Conservation (phyloP, 192 early-diverging fungal genomes). For the Linnemannia exigua region DNA sequence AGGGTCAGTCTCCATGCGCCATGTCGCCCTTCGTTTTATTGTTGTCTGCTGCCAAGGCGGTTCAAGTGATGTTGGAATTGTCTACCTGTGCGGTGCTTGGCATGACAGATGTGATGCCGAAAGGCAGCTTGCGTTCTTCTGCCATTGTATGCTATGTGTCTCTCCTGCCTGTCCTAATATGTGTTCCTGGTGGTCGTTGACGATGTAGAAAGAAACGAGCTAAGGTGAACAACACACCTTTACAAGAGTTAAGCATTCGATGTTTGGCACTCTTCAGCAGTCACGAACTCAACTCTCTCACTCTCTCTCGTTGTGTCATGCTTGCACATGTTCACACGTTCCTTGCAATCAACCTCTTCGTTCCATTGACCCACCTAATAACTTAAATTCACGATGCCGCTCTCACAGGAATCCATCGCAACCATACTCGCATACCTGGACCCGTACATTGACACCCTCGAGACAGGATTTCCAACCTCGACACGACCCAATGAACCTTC, state of each 20-base stretch:
- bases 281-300: too few relatives aligned
- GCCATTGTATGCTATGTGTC: constrained; percentile 19
- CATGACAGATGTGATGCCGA: constrained; percentile 55
- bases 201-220: background rate
- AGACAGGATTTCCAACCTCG: constrained; percentile 51
- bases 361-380: background rate
- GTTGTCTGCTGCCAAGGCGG: background rate
- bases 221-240: background rate
- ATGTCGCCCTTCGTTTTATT: background rate
- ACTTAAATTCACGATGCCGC: constrained; percentile 16
- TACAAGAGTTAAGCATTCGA: background rate
- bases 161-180: background rate
- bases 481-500: constrained; percentile 41
- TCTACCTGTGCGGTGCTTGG: constrained; percentile 56
- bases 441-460: constrained; percentile 35
- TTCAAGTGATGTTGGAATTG: background rate
- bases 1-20: background rate
- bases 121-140: constrained; percentile 52
- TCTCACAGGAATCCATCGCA: constrained; percentile 28
- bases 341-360: background rate
- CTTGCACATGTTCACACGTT: background rate
- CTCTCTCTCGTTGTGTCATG: too few relatives aligned
- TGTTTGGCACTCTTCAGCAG: too few relatives aligned
- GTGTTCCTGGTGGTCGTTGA: background rate
- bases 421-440: constrained; percentile 44